Base-by-base conservation (phyloP, 1,139 yeast species). In the Suhomyces anneliseae region DNA sequence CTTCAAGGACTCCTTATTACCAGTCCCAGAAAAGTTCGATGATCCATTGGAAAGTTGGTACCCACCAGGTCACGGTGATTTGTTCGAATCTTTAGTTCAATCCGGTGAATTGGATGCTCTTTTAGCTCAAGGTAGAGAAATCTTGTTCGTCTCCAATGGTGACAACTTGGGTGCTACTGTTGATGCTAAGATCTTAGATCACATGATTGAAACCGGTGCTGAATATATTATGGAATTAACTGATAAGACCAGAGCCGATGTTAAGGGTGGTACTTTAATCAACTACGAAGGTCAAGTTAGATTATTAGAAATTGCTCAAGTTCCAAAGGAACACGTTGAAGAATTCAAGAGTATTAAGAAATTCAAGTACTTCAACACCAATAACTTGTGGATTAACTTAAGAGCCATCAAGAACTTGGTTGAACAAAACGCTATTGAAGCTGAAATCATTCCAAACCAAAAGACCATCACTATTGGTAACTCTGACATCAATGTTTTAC, bases 61-160 rank as follows among this genome's bases (percentile, higher is more conserved):
- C 69, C 99, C 99, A 45, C 99, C 99, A 27, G 99, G 99, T 45
- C 99, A 93, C 70, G 99, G 99, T 72, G 99, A 93, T 71, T 78
- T 93, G 70, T 93, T 92, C 61, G 99, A 93, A 74, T 77, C 95
- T 29, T 78, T 93, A 65, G 85, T 88, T 52, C 84, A 89, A 53
- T 85, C 96, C 15, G 99, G 99, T 51, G 93, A 93, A 65, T 80
- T 93, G 59, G 99, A 93, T 66, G 84, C 89, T 53, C 80, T 93
- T 58, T 79, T 93, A 59, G 90, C 86, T 45, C 95, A 90, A 66
- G 99, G 99, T 58, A 90, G 95, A 76, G 99, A 93, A 74, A 78
- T 90, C 54, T 77, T 93, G 63, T 93, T 93, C 64, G 97, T 93
- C 42, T 93, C 99, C 52, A 93, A 93, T 69, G 98, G 98, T 74